A percentile compares a stretch with the other conserved stretches of the same genome.
These are phyloP conservation scores for Vishniacozyma victoriae DNA, from an alignment of 768 basidiomycete genomes.

Conservation along the genomic window DNA sequence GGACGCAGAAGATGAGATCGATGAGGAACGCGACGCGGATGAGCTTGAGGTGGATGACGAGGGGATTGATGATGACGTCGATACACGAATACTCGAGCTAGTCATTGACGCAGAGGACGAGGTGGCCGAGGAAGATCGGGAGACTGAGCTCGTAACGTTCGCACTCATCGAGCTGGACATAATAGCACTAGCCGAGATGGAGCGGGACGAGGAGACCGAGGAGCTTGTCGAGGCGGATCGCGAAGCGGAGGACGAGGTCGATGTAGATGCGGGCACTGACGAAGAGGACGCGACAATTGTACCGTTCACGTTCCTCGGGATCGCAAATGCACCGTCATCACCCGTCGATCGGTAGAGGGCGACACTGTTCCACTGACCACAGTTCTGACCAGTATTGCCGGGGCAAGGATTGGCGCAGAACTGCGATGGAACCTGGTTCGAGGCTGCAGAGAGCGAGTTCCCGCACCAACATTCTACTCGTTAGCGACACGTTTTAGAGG, in stretches of 20 bases:
- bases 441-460: neutral
- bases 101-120: neutral
- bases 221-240: neutral
- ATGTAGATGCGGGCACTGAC: neutral
- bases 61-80: neutral
- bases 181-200: too few species aligned
- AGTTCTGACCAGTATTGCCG: neutral
- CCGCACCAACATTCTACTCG: neutral
- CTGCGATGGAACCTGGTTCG: neutral
- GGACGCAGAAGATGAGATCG: too few species aligned
- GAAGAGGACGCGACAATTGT: neutral
- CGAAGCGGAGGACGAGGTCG: neutral
- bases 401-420: neutral
- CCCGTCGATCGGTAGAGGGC: neutral
- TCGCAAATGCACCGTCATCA: neutral
- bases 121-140: neutral
- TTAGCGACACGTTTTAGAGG: neutral
- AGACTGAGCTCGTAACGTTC: neutral
- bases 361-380: neutral
- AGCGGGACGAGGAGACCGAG: neutral
- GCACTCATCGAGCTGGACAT: too few species aligned
- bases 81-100: neutral
- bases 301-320: neutral
- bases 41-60: neutral
- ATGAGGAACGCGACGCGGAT: too few species aligned